Conservation (phyloP, 2,329 filamentous ascomycete genomes). For the Ophiostoma pallidulum region DNA sequence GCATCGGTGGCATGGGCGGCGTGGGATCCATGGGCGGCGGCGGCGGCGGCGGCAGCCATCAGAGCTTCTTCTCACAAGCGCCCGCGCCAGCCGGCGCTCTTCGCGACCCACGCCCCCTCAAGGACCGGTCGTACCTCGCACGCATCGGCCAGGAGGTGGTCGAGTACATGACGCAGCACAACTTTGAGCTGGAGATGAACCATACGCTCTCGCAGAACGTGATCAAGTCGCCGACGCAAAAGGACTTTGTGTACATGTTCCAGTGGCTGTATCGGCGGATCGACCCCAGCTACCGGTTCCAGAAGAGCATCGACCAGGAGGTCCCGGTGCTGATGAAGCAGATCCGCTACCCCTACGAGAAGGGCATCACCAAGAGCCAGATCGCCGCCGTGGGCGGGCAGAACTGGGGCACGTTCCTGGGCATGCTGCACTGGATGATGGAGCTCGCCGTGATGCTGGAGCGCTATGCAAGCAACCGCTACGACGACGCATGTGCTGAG, state of each 20-base stretch:
- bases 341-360: slow-evolving; percentile 87
- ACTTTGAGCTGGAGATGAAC: slow-evolving; percentile 98
- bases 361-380: slow-evolving; percentile 92
- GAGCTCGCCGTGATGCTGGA: slow-evolving; percentile 92
- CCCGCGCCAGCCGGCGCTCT: slow-evolving; percentile 74
- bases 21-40: slow-evolving; percentile 9
- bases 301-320: slow-evolving; percentile 91
- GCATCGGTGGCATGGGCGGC: slow-evolving; percentile 52
- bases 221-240: slow-evolving; percentile 89
- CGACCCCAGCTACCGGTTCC: slow-evolving; percentile 85
- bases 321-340: slow-evolving; percentile 89
- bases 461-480: slow-evolving; percentile 64
- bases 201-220: slow-evolving; percentile 85
- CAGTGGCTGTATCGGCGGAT: slow-evolving; percentile 96
- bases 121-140: slow-evolving; percentile 68
- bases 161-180: slow-evolving; percentile 85
- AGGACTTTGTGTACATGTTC: slow-evolving; percentile 97
- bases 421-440: slow-evolving; percentile 98
- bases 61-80: slow-evolving; percentile 90
- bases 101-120: slow-evolving; percentile 76
- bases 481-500: slow-evolving; percentile 84
- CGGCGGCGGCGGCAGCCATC: slow-evolving; percentile 51
- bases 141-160: slow-evolving; percentile 81
- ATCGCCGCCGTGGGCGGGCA: slow-evolving; percentile 90
- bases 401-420: slow-evolving; percentile 93